Evolutionary conservation across 2,329 filamentous ascomycete genomes (phyloP).

Genomic region (Aspergillus pseudonomiae): DNA sequence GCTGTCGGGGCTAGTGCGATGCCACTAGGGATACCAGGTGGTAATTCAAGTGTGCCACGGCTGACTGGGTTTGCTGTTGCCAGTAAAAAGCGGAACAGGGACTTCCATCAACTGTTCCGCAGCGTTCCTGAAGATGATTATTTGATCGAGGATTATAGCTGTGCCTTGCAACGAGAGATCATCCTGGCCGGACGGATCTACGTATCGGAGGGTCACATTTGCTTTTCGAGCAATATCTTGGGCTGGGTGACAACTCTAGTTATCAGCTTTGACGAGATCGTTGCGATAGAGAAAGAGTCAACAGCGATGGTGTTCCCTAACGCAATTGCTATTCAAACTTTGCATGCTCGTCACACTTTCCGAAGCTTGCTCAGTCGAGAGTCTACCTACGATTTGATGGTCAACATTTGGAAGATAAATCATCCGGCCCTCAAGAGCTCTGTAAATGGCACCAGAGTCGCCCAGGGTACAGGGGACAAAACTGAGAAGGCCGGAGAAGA

Average conservation of each 20-base stretch:
- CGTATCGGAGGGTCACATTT: slow-evolving; percentile 94
- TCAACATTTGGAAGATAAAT: slow-evolving; percentile 97
- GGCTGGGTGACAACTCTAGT: slow-evolving; percentile 97
- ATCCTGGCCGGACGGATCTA: slow-evolving; percentile 91
- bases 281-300: slow-evolving; percentile 94
- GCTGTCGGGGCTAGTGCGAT: slow-evolving; percentile 72
- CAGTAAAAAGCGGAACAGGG: slow-evolving; percentile 91
- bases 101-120: slow-evolving; percentile 91
- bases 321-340: slow-evolving; percentile 91
- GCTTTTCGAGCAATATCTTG: slow-evolving; percentile 98
- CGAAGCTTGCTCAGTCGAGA: slow-evolving; percentile 93
- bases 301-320: slow-evolving; percentile 96
- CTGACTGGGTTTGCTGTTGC: slow-evolving; percentile 95
- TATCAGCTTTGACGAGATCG: slow-evolving; percentile 97
- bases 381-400: slow-evolving; percentile 93
- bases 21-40: slow-evolving; percentile 67
- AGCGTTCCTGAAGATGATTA: slow-evolving; percentile 98
- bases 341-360: slow-evolving; percentile 94
- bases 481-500: slow-evolving; percentile 76
- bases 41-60: slow-evolving; percentile 66
- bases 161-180: slow-evolving; percentile 92
- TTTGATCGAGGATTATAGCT: slow-evolving; percentile 97
- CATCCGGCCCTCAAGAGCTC: slow-evolving; percentile 91
- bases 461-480: slow-evolving; percentile 82
- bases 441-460: slow-evolving; percentile 81